Base-by-base conservation (phyloP, 78 protist genomes). In the Dictyostelium purpureum region DNA sequence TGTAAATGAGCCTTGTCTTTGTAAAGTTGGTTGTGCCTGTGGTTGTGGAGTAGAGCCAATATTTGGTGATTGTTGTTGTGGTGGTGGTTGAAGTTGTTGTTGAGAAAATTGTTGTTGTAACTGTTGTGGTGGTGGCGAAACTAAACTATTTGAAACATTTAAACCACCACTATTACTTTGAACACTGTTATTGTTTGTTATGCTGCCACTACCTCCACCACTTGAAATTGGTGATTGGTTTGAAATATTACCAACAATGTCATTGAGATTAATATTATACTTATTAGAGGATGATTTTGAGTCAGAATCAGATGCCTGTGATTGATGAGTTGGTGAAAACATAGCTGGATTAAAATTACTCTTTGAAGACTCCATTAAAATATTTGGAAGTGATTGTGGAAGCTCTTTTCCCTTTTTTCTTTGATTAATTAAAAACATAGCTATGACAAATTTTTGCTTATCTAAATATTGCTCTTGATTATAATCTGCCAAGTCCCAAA, bases 371-470 rank as follows among this genome's bases (percentile, higher is more conserved):
- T 85, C 92, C 4, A 85, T 21, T 9, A 85, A 26, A 31, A 85
- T 26, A 1, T 18, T 56, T 9, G 92, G 92, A 1, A 85, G 47
- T 2, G 66, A 6, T 14, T 21, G 14, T 19, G 92, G 92, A 7
- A 85, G 33, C 24, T 85, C 92, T 26, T 85, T 85, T 10, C 79
- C 79, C 38, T 85, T 85, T 57, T 73, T 85, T n/a, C 82, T 52
- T 33, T 85, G 92, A 2, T 35, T 19, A 65, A 85, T 85, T 42
- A 85, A 38, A 47, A 37, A 85, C 92, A 85, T 85, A 6, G 92
- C 92, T 59, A 85, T 85, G 2, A 85, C 92, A 74, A 85, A 85
- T 69, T 85, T 85, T 26, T 85, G 92, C 35, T 61, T 52, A 59
- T 85, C 92, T 10, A 85, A 73, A 9, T 18, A 9, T 16, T 66